Evolutionary conservation across 139 green algal genomes (phyloP).

Genomic region (Mychonastes homosphaera): DNA sequence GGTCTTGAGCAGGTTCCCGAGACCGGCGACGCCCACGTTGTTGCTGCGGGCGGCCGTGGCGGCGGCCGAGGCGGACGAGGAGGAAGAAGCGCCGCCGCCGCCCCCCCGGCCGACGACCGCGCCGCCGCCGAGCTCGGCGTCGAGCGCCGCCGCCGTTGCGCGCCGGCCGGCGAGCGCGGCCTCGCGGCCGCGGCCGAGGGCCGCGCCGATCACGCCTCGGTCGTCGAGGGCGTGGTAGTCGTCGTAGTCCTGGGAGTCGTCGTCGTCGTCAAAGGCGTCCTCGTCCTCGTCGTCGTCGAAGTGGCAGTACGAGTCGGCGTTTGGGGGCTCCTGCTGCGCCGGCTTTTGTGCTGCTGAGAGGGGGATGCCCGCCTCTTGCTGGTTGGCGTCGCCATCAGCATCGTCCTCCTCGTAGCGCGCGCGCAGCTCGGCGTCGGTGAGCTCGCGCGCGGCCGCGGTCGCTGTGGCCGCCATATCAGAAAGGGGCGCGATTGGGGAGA

Average conservation of each 20-base stretch:
- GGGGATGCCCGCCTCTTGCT: neutral
- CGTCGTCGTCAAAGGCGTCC: conserved; percentile 11
- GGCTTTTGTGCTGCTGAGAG: neutral
- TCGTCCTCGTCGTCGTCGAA: conserved; percentile 11
- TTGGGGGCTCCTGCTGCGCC: neutral
- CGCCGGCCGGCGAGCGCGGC: neutral
- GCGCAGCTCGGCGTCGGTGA: conserved; percentile 2
- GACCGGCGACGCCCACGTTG: neutral
- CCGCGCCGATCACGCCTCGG: conserved; percentile 13
- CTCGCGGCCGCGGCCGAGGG: neutral
- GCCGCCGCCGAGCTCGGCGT: neutral
- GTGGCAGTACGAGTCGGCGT: neutral
- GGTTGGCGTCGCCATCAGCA: neutral
- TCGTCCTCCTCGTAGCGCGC: conserved; percentile 8
- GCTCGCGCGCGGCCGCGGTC: too few relatives aligned
- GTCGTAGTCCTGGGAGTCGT: conserved; percentile 30
- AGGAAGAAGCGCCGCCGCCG: neutral
- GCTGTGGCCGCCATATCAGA: too few relatives aligned
- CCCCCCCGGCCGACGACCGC: neutral
- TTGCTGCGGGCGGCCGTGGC: too few relatives aligned
- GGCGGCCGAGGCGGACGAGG: neutral
- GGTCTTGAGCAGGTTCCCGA: conserved; percentile 2
- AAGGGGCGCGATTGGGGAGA: neutral
- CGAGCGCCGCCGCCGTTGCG: neutral
- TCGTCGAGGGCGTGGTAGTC: conserved; percentile 43